phyloP scores from a whole-genome alignment of 2,329 filamentous ascomycete genomes.

The Colletotrichum sp. region DNA sequence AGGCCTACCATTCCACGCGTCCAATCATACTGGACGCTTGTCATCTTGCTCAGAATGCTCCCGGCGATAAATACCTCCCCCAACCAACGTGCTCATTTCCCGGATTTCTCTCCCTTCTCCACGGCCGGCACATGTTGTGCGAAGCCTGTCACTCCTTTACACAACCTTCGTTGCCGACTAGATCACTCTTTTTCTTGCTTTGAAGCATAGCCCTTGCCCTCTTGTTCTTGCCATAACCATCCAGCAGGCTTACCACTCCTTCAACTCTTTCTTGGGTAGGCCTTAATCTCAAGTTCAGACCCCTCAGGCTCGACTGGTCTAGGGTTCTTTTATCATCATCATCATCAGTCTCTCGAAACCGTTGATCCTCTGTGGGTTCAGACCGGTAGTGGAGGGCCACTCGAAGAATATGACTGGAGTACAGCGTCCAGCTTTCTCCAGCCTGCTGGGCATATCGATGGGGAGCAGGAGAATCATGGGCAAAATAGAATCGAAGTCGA shows the following conservation, averaged over 20 bases:
- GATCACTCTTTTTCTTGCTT: not conserved
- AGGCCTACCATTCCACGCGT: not conserved
- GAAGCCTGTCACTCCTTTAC: slow-evolving; percentile 6
- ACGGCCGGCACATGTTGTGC: slow-evolving; percentile 24
- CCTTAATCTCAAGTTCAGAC: slow-evolving; percentile 18
- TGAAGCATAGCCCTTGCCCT: not conserved
- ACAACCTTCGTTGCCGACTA: not conserved
- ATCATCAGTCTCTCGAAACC: not conserved
- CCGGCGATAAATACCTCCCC: not conserved
- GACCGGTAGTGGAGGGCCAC: slow-evolving; percentile 18
- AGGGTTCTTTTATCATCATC: not conserved
- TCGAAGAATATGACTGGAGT: slow-evolving; percentile 16
- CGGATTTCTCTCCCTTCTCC: not conserved
- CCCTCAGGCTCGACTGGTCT: slow-evolving; percentile 7
- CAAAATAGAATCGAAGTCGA: not conserved
- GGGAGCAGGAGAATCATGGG: not conserved
- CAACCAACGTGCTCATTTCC: not conserved
- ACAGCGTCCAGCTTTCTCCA: not conserved
- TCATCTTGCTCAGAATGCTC: not conserved
- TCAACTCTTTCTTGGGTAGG: not conserved
- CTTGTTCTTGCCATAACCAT: not conserved
- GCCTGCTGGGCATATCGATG: slow-evolving; percentile 21
- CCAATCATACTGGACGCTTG: not conserved
- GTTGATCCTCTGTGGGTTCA: slow-evolving; percentile 18
- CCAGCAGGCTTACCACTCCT: slow-evolving; percentile 3